These are phyloP conservation scores for Antrodiella citrinella DNA, from an alignment of 768 basidiomycete species.

Conservation along the genomic window DNA sequence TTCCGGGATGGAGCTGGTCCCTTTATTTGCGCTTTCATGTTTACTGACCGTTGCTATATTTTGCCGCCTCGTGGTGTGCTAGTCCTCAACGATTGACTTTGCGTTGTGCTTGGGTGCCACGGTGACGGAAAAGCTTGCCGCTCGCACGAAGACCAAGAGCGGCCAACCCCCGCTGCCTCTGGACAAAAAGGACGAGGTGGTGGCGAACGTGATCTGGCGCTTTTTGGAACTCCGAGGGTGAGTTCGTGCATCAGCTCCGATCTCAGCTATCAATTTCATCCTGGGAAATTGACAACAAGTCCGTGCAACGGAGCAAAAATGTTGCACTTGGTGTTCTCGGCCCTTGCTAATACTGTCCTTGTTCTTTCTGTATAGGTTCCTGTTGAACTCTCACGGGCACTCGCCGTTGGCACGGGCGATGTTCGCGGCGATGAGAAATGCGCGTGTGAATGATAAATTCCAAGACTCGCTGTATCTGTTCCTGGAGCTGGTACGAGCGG, in stretches of 20 bases:
- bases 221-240: constrained; percentile 95
- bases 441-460: constrained; percentile 94
- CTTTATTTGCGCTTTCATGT: constrained; percentile 6
- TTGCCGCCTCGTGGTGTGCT: constrained; percentile 3
- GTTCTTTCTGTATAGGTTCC: constrained; percentile 56
- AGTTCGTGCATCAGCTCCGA: constrained; percentile 24
- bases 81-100: constrained; percentile 98
- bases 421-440: constrained; percentile 68
- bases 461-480: constrained; percentile 94
- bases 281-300: not conserved
- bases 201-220: constrained; percentile 97
- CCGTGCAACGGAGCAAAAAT: constrained; percentile 3
- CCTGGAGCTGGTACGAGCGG: constrained; percentile 92
- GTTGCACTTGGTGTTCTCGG: not conserved
- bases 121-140: constrained; percentile 67
- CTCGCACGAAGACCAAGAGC: constrained; percentile 70
- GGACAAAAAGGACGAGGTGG: constrained; percentile 97
- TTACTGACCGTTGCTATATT: not conserved
- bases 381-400: constrained; percentile 82
- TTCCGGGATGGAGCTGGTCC: too few species aligned
- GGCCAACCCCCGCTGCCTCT: constrained; percentile 39
- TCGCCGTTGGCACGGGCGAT: constrained; percentile 88
- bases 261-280: not conserved
- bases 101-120: constrained; percentile 91
- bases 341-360: constrained; percentile 1